Conservation (phyloP, 2,329 filamentous ascomycete species). For the Diaporthe ilicicola region DNA sequence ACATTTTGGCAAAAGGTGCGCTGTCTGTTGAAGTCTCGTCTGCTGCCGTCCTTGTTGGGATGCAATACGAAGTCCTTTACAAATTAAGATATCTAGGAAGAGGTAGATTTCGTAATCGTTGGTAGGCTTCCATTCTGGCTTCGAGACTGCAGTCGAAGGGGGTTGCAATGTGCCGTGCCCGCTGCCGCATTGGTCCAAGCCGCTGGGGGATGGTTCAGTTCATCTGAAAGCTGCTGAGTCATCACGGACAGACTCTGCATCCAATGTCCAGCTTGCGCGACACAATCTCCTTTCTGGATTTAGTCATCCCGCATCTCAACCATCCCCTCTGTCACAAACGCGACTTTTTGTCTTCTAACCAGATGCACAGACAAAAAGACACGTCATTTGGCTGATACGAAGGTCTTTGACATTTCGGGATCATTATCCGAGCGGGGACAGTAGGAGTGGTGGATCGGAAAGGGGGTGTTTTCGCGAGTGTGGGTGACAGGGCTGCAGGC, state of each 20-base stretch:
- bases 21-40: no score
- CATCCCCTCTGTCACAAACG: not conserved
- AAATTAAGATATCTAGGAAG: no score
- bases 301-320: not conserved
- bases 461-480: not conserved
- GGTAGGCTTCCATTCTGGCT: no score
- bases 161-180: no score
- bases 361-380: not conserved
- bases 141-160: no score
- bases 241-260: not conserved
- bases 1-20: no score
- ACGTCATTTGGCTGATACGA: not conserved
- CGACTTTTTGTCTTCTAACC: not conserved
- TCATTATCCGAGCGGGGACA: slow-evolving; percentile 15
- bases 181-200: no score
- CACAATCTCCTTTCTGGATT: not conserved
- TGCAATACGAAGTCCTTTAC: no score
- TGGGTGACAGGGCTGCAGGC: not conserved
- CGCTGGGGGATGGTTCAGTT: not conserved
- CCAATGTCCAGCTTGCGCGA: not conserved
- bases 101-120: no score
- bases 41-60: no score
- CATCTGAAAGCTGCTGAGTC: not conserved
- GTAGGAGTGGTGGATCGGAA: not conserved
- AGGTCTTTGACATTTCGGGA: slow-evolving; percentile 9